Evolutionary conservation across 2,329 filamentous ascomycete genomes (phyloP).

Genomic region (Fusarium burgessii): DNA sequence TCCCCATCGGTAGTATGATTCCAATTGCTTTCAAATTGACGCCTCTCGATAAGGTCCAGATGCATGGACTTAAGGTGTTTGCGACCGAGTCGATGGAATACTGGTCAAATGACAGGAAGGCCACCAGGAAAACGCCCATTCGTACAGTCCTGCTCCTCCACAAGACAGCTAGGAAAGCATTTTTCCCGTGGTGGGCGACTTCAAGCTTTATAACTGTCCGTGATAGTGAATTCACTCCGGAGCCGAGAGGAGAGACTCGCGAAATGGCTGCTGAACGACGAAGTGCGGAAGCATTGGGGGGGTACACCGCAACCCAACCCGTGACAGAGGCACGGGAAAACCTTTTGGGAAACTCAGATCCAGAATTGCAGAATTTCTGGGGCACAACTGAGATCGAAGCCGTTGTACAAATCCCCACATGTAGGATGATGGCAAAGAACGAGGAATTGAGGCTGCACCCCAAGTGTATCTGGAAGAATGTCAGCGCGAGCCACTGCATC

Average conservation of each 20-base stretch:
- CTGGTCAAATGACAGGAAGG: neutral
- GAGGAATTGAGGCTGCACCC: neutral
- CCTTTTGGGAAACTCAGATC: neutral
- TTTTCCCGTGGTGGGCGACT: neutral
- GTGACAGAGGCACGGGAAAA: neutral
- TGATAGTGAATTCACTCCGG: neutral
- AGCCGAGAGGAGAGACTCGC: neutral
- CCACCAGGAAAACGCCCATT: neutral
- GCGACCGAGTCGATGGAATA: neutral
- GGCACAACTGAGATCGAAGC: neutral
- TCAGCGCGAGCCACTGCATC: neutral
- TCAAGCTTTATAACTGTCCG: neutral
- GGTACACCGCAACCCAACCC: neutral
- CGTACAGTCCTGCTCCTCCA: neutral
- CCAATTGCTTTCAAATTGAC: neutral
- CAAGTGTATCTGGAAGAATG: slow-evolving; percentile 4
- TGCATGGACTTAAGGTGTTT: neutral
- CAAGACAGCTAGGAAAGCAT: neutral
- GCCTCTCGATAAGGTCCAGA: neutral
- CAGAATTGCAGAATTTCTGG: neutral
- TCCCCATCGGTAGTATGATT: neutral
- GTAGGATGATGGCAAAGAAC: neutral
- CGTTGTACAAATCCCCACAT: neutral
- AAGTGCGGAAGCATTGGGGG: neutral
- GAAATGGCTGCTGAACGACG: neutral